Evolutionary conservation across 495 filamentous ascomycete genomes (phyloP).

Genomic region (Talaromyces nanjingensis): DNA sequence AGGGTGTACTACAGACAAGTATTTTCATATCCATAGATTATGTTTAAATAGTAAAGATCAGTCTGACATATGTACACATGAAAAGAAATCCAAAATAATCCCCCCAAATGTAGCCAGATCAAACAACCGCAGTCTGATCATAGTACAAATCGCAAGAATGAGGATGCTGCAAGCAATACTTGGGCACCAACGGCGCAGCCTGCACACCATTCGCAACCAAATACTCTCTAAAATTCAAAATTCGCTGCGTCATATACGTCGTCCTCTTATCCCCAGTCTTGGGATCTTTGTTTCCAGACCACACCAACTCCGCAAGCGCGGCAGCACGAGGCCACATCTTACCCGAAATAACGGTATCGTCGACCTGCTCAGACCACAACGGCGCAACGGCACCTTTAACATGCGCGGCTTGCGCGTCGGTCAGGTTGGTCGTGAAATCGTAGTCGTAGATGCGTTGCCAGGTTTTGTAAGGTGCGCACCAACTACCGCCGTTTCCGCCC

Average conservation of each 20-base stretch:
- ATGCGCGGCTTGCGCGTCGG: conserved; percentile 33
- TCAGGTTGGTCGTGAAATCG: conserved; percentile 47
- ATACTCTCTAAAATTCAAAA: conserved; percentile 53
- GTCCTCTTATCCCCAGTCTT: conserved; percentile 32
- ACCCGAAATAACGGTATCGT: conserved; percentile 40
- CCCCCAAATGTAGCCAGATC: background rate
- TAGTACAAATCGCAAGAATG: conserved; percentile 49
- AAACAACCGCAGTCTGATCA: conserved; percentile 35
- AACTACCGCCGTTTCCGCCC: conserved; percentile 44
- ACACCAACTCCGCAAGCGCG: conserved; percentile 46
- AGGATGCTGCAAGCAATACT: conserved; percentile 50
- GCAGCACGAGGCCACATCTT: conserved; percentile 51
- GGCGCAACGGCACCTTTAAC: conserved; percentile 44
- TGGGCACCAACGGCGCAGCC: conserved; percentile 42
- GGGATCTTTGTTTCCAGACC: conserved; percentile 46
- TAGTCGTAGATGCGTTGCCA: conserved; percentile 58
- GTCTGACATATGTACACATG: conserved; percentile 1
- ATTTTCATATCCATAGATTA: background rate
- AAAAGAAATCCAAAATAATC: background rate
- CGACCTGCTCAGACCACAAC: conserved; percentile 49
- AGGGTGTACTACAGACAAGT: background rate
- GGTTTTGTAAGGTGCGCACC: conserved; percentile 54
- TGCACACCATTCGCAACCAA: conserved; percentile 46
- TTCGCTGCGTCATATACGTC: conserved; percentile 44
- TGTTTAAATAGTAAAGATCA: background rate